These are phyloP conservation scores for Claviceps sp. DNA, from an alignment of 2,329 filamentous ascomycete species.

Conservation along the genomic window DNA sequence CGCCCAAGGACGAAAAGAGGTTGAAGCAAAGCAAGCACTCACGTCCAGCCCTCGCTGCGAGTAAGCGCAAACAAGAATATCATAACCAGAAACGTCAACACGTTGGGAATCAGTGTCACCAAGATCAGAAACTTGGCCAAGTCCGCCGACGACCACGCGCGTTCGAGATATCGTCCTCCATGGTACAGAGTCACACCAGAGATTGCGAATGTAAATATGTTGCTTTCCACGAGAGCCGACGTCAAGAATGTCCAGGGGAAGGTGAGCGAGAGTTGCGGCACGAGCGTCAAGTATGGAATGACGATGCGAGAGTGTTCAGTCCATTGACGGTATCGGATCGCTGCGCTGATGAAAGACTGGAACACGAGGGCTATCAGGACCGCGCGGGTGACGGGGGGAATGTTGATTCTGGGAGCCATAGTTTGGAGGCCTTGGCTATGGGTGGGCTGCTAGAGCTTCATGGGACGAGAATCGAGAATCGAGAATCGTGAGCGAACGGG, in stretches of 20 bases:
- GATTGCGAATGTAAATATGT: slow-evolving; percentile 72
- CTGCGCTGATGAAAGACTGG: slow-evolving; percentile 71
- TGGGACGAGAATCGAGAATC: not conserved
- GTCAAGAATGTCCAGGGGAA: slow-evolving; percentile 91
- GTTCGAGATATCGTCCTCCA: slow-evolving; percentile 86
- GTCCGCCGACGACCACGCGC: slow-evolving; percentile 86
- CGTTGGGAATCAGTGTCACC: slow-evolving; percentile 66
- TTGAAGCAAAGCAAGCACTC: slow-evolving; percentile 18
- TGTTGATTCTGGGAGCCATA: slow-evolving; percentile 77
- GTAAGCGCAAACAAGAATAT: slow-evolving; percentile 61
- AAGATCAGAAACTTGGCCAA: slow-evolving; percentile 82
- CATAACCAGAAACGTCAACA: slow-evolving; percentile 59
- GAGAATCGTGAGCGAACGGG: not conserved
- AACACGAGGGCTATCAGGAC: slow-evolving; percentile 61
- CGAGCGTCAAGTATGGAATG: slow-evolving; percentile 75
- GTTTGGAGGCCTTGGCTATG: slow-evolving; percentile 5
- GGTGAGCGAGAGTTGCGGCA: slow-evolving; percentile 68
- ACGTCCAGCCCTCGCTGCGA: slow-evolving; percentile 55
- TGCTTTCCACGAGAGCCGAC: slow-evolving; percentile 81
- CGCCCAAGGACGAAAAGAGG: not conserved
- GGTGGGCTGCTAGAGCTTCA: slow-evolving; percentile 1
- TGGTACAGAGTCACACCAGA: slow-evolving; percentile 73
- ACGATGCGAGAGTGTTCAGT: slow-evolving; percentile 49
- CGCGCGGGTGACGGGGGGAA: slow-evolving; percentile 79
- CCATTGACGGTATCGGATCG: slow-evolving; percentile 62